phyloP scores from a whole-genome alignment of 192 early-diverging fungal genomes.

The Coemansia sp. region DNA sequence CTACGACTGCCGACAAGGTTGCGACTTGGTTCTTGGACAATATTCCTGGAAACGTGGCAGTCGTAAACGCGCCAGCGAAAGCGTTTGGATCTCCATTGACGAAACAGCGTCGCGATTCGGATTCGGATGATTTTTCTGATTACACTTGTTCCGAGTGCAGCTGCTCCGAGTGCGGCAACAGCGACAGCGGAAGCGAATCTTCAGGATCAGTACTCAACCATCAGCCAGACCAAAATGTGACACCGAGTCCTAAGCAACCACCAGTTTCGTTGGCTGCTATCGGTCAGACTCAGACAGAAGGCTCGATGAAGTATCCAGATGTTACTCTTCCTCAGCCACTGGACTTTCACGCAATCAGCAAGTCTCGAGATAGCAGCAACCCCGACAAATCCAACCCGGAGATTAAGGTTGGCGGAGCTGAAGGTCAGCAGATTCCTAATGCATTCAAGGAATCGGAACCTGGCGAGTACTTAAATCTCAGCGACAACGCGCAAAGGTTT shows the following conservation, averaged over 20 bases:
- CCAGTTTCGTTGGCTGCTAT: not conserved
- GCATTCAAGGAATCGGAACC: too few species aligned
- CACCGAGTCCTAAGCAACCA: conserved; percentile 2
- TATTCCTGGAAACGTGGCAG: conserved; percentile 46
- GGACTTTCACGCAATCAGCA: conserved; percentile 13
- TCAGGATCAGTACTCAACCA: not conserved
- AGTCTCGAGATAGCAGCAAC: not conserved
- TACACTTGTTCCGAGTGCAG: conserved; percentile 38
- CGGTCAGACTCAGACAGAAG: not conserved
- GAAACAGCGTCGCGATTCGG: conserved; percentile 15
- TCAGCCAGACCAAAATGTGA: not conserved
- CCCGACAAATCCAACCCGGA: not conserved
- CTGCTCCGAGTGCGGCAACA: conserved; percentile 34
- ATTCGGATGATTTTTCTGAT: conserved; percentile 25
- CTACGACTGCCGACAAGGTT: conserved; percentile 39
- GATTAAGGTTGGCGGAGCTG: not conserved
- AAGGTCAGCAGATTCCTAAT: too few species aligned
- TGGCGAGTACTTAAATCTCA: not conserved
- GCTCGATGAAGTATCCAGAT: conserved; percentile 9
- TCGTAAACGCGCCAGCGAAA: conserved; percentile 28
- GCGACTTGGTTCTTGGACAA: conserved; percentile 54
- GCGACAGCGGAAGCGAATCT: conserved; percentile 9
- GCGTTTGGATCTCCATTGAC: conserved; percentile 34
- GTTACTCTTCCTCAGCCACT: conserved; percentile 33
- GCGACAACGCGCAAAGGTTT: conserved; percentile 20